Evolutionary conservation across 768 basidiomycete genomes (phyloP), one percentile per base, ranked within the genome.

Genomic region (Russula emetica): DNA sequence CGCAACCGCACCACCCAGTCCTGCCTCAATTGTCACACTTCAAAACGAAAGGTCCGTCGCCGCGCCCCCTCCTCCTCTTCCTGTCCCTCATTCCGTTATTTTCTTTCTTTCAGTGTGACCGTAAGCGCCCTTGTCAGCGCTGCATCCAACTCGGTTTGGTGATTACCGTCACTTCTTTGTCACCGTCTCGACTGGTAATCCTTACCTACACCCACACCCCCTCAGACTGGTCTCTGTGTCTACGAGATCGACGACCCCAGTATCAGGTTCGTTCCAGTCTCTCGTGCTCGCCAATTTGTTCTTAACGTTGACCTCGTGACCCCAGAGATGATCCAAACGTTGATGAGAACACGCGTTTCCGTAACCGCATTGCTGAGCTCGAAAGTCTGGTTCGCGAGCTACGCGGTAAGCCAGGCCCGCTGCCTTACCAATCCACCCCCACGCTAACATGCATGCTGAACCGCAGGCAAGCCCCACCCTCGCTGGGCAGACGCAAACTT

Each of bases 241-340:
- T 96, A 96, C 69, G 94, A 96, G 72, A 90, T 95, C 67, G 94
- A 95, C 72, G 93, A 93, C 75, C 90, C 90, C 16, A 86, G 88
- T 11, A 76, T 89, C 42, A 81, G 89, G 91, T 90, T 67, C 62
- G 79, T 71, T 5, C 40, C 40, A n/a, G 11, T 52, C 63, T 45
- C 64, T 69, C n/a, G 30, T 24, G 24, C 11, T 47, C 34, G 18
- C 22, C 53, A 5, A 44, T 36, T 18, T 10, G n/a, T 40, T 36
- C n/a, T 44, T 28, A 18, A 61, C 30, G 24, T 40, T 42, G n/a
- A 20, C 44, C 45, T 16, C 34, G 57, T 28, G 4, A 52, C 63
- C 60, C 5, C 74, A 92, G 91, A 74, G 90, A 93, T 72, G 92
- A 94, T 75, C 92, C 92, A 13, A 83, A 85, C 51, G 74, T 92